Conservation (phyloP, 2,329 filamentous ascomycete genomes). For the Trichoderma harzianum region DNA sequence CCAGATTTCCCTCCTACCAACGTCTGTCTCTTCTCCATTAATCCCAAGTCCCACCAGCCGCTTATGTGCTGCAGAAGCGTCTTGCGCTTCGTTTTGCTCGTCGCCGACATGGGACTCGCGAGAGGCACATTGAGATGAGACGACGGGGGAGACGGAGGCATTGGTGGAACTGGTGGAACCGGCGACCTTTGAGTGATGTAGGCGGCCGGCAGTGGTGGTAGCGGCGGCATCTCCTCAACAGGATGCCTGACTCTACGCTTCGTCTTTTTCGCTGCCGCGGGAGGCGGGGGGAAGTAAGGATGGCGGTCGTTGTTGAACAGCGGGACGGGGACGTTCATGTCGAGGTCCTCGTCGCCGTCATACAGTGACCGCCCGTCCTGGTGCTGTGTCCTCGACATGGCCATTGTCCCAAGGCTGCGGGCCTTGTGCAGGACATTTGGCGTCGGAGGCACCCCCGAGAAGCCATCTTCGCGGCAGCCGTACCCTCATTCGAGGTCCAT, state of each 20-base stretch:
- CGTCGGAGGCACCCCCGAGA: conserved; percentile 22
- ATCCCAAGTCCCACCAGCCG: background rate
- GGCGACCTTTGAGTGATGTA: background rate
- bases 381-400: conserved; percentile 28
- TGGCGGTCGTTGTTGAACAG: conserved; percentile 17
- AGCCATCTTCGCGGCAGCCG: conserved; percentile 45
- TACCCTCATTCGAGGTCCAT: conserved; percentile 52
- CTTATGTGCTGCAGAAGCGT: background rate
- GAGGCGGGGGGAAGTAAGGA: conserved; percentile 35
- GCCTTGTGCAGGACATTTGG: conserved; percentile 25
- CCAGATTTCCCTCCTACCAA: background rate
- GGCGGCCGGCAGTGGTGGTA: conserved; percentile 28
- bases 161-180: background rate
- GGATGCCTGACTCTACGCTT: conserved; percentile 28
- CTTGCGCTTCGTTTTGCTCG: background rate
- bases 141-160: background rate
- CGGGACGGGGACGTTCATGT: conserved; percentile 23
- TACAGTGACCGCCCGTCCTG: conserved; percentile 27
- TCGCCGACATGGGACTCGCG: background rate
- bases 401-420: conserved; percentile 38
- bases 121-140: background rate
- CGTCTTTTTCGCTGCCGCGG: conserved; percentile 34
- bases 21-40: background rate
- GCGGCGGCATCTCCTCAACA: conserved; percentile 30
- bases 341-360: conserved; percentile 29